Evolutionary conservation across 331 rosid genomes (phyloP), one percentile per base, ranked within the genome.

Genomic region (Pyrus hybrid): DNA sequence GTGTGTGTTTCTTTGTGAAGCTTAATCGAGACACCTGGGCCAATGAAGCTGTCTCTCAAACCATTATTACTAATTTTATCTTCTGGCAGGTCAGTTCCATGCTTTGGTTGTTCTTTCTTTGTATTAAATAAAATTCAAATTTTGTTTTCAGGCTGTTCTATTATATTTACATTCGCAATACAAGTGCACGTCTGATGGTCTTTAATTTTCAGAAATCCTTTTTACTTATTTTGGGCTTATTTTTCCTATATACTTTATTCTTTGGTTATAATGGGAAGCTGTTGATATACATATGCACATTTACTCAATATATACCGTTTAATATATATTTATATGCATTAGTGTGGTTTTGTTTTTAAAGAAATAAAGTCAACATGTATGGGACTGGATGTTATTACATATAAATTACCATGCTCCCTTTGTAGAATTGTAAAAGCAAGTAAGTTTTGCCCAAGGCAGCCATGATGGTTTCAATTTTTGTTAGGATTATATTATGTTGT

Each of bases 21-120:
- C 99, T 95, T 74, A 95, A 95, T 80, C 93, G 98, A 60, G 99
- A 95, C 82, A 92, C 97, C 70, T 95, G 99, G 99, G 97, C 96
- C 76, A 92, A 95, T 81, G 99, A 95, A 75, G 97, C 97, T 81
- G 98, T 95, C 81, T 90, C 97, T 84, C 98, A 92, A 86, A 95
- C 99, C 60, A 89, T 95, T 25, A 73, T 77, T 80, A 89, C 93
- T 63, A 95, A 92, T 82, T 91, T 93, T 83, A 85, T 95, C 75
- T 95, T 95, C 85, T 95, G 99, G 99, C 97, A 95, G 99, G 99
- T 94, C 37, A 23, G 87, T 74, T 30, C 67, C 49, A n/a, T 80
- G 63, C 76, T 83, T 37, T 37, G 2, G 13, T 3, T 37, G 3
- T 37, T 37, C 45, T 37, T 56, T 73, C 6, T 56, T 76, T 14